phyloP scores from a whole-genome alignment of 208 protist species.

The Angomonas desouzai region DNA sequence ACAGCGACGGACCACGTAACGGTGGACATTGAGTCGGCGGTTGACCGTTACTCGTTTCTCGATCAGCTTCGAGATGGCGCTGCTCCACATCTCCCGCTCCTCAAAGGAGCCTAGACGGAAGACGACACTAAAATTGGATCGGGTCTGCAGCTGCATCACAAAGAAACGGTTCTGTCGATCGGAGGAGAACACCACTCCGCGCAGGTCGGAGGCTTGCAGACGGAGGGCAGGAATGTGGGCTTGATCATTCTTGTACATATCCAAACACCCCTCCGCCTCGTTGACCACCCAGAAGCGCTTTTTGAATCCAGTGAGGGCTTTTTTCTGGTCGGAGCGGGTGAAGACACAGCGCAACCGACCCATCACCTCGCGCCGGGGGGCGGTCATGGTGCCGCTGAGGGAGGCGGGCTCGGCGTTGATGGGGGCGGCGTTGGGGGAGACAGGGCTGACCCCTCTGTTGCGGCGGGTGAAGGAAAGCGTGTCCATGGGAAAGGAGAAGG shows the following conservation, averaged over 20 bases:
- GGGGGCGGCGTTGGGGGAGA: not conserved
- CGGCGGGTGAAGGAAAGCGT: too few species aligned
- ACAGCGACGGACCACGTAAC: conserved; percentile 41
- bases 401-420: not conserved
- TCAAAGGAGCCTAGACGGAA: conserved; percentile 65
- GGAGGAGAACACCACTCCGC: conserved; percentile 62
- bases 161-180: conserved; percentile 82
- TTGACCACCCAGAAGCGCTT: conserved; percentile 84
- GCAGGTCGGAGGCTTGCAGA: conserved; percentile 49
- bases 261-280: conserved; percentile 35
- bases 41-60: conserved; percentile 57
- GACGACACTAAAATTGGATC: conserved; percentile 35
- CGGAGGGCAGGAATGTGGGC: conserved; percentile 41
- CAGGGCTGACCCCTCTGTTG: too few species aligned
- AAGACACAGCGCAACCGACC: conserved; percentile 62
- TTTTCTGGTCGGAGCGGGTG: conserved; percentile 34
- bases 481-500: too few species aligned
- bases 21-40: conserved; percentile 40
- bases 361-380: conserved; percentile 24
- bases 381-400: not conserved
- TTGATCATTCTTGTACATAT: conserved; percentile 88
- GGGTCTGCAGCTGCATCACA: conserved; percentile 60
- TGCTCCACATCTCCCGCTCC: conserved; percentile 67
- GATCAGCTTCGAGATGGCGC: conserved; percentile 68
- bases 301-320: conserved; percentile 51